Evolutionary conservation across 2,329 filamentous ascomycete species (phyloP), one percentile per base, ranked within the genome.

Genomic region (Ampelomyces quisqualis): DNA sequence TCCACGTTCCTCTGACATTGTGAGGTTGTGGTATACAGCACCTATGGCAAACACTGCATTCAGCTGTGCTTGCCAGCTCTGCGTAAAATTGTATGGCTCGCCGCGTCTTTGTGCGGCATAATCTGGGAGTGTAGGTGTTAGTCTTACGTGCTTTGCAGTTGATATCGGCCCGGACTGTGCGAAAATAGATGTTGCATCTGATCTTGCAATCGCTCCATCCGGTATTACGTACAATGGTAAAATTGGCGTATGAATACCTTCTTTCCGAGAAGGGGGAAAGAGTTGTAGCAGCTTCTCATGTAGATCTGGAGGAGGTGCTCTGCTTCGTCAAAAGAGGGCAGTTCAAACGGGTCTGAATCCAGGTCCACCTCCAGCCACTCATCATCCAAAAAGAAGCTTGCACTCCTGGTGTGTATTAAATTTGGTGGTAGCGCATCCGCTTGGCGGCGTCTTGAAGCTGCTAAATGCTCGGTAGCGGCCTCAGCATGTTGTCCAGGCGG

Each of bases 1-100:
- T 13, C 47, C 53, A 15, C 37, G 48, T 53, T 54, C 57, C 1
- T 58, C 45, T 3, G 57, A 55, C 34, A 56, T 43, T 3, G 47
- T 56, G 27, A 68, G 53, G 42, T 65, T 55, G 10, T 60, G 60
- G 41, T 66, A 64, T 17, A 60, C 56, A 13, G 69, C 58, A 7
- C 65, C 70, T 24, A 73, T 67, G 13, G 70, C 70, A 40, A 72
- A 70, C 2, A 72, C 58, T 11, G 71, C 23, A 34, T 73, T 71
- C 27, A 72, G 35, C 13, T 68, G 65, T 5, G 62, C 60, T 17
- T 62, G 58, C 69, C 67, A 71, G 17, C 61, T 57, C 19, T 43
- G 43, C 13, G 55, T 38, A 8, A 51, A 20, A 15, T 38, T 29
- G 23, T 45, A 23, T 23, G 52, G 42, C 35, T 41, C 21, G 33